These are phyloP conservation scores for Russula ochroleuca DNA, from an alignment of 768 basidiomycete species.

Conservation along the genomic window DNA sequence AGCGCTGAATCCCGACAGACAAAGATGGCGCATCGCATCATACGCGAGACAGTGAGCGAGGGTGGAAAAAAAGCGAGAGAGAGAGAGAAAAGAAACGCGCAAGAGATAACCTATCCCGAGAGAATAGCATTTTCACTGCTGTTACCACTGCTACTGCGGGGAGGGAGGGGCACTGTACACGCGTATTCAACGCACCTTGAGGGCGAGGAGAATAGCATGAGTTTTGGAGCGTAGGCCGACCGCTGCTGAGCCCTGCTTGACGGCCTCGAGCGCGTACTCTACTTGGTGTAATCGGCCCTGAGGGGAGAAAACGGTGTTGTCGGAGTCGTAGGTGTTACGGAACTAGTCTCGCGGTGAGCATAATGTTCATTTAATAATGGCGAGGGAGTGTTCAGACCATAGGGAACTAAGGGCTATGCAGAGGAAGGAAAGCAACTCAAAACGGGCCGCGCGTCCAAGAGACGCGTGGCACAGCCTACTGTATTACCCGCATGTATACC, in stretches of 20 bases:
- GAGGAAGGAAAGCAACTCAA: too few species aligned
- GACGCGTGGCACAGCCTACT: too few species aligned
- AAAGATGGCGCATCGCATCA: not conserved
- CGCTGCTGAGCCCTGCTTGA: slow-evolving; percentile 99
- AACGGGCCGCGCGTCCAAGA: slow-evolving; percentile 21
- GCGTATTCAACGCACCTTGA: slow-evolving; percentile 62
- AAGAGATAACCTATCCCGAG: not conserved
- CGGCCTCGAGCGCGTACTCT: slow-evolving; percentile 98
- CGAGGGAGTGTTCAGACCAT: not conserved
- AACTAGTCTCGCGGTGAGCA: slow-evolving; percentile 47
- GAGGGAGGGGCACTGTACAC: not conserved
- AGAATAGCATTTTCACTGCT: not conserved
- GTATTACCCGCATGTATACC: too few species aligned
- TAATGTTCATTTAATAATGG: not conserved
- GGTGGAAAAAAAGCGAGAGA: not conserved
- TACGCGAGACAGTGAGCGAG: not conserved
- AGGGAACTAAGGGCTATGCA: not conserved
- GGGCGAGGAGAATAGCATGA: slow-evolving; percentile 84
- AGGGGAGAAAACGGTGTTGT: slow-evolving; percentile 96
- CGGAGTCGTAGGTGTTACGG: slow-evolving; percentile 96
- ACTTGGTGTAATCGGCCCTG: slow-evolving; percentile 97
- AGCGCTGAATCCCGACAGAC: slow-evolving; percentile 59
- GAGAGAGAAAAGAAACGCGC: not conserved
- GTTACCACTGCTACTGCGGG: not conserved
- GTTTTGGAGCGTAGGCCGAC: slow-evolving; percentile 95